These are phyloP conservation scores for Yamadazyma nakazawae DNA, from an alignment of 805 yeast species.

Conservation along the genomic window DNA sequence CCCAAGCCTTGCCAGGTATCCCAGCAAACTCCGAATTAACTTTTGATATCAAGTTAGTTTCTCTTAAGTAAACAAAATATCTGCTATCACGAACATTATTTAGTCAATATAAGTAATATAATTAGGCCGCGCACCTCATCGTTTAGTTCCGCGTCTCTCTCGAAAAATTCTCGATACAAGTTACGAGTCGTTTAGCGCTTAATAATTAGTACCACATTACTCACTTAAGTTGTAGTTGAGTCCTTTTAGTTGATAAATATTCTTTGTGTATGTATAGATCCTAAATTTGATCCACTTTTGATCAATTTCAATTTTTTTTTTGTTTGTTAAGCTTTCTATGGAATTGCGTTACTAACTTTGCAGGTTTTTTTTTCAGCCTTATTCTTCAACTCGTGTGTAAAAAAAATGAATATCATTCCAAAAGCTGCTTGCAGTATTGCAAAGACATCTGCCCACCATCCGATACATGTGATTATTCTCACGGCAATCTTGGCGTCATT, in stretches of 20 bases:
- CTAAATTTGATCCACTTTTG: too few species aligned
- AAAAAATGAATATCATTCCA: slow-evolving; percentile 4
- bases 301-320: neutral
- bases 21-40: slow-evolving; percentile 97
- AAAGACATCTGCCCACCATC: slow-evolving; percentile 66
- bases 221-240: neutral
- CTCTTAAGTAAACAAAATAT: slow-evolving; percentile 61
- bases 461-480: slow-evolving; percentile 78
- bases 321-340: neutral
- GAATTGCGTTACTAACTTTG: neutral
- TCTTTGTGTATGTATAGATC: neutral
- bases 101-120: neutral
- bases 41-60: slow-evolving; percentile 91
- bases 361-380: neutral
- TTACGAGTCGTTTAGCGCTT: slow-evolving; percentile 9
- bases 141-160: slow-evolving; percentile 7
- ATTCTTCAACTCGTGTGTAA: neutral
- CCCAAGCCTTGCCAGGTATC: slow-evolving; percentile 90
- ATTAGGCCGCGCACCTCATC: slow-evolving; percentile 4
- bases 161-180: slow-evolving; percentile 11
- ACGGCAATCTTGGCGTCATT: slow-evolving; percentile 74
- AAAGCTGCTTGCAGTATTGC: slow-evolving; percentile 32
- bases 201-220: neutral
- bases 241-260: neutral
- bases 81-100: neutral